These are phyloP conservation scores for Coprinellus micaceus DNA, from an alignment of 768 basidiomycete genomes.

Conservation along the genomic window DNA sequence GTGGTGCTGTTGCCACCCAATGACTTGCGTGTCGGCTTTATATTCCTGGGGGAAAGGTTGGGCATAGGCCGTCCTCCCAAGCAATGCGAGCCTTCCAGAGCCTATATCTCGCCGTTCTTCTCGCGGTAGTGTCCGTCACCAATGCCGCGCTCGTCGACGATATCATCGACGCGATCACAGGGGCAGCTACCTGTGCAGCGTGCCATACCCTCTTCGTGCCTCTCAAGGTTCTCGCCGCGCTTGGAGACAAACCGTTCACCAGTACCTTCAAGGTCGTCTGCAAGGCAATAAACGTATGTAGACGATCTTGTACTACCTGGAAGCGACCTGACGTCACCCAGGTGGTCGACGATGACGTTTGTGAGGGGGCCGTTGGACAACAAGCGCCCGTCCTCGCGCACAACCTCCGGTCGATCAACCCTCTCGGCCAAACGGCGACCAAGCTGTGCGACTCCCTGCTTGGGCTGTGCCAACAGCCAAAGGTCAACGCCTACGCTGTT, in stretches of 20 bases:
- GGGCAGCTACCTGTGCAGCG: constrained; percentile 45
- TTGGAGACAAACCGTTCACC: constrained; percentile 48
- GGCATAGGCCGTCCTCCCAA: neutral
- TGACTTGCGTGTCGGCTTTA: neutral
- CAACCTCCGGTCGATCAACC: constrained; percentile 46
- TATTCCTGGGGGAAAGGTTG: neutral
- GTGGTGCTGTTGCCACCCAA: too few relatives aligned
- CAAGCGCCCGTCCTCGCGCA: constrained; percentile 60
- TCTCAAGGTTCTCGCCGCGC: constrained; percentile 40
- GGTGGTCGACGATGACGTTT: constrained; percentile 57
- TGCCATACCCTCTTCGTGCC: constrained; percentile 50
- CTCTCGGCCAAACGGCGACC: constrained; percentile 44
- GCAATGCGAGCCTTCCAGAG: neutral
- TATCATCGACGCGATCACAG: constrained; percentile 40
- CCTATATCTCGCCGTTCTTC: constrained; percentile 12
- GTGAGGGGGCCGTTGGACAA: constrained; percentile 44
- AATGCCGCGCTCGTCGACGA: constrained; percentile 34
- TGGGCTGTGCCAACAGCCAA: constrained; percentile 49
- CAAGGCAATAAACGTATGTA: constrained; percentile 34
- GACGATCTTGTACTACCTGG: neutral
- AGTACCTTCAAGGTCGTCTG: constrained; percentile 42
- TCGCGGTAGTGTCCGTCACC: constrained; percentile 5
- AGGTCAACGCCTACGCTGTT: constrained; percentile 41
- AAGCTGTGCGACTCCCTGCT: constrained; percentile 54
- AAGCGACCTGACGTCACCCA: constrained; percentile 14